Base-by-base conservation (phyloP, 352 stramenopile genomes). In the Phytophthora palmivora region DNA sequence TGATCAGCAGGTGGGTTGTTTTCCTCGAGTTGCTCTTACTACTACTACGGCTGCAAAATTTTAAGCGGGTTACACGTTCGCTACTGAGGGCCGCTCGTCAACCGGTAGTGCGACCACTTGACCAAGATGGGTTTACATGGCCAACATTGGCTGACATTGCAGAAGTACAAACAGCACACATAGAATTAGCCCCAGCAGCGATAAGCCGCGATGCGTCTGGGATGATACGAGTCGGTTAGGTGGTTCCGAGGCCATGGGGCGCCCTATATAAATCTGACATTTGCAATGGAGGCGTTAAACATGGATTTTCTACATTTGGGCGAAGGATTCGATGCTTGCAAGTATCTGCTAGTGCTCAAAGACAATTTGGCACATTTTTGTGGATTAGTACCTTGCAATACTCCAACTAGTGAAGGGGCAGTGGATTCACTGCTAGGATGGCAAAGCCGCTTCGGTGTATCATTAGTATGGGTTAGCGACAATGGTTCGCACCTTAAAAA, bases 281-380 rank as follows among this genome's bases (percentile, higher is more conserved):
- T 33, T 37, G 49, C 22, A 58, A 57, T 16, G 36, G 12, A 57
- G 37, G n/a, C n/a, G n/a, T n/a, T n/a, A n/a, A n/a, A n/a, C n/a
- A n/a, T n/a, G n/a, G 41, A 47, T 12, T 47, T 21, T 11, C 22
- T 47, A 0, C 19, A 19, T 4, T 19, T 47, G 10, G 19, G 18
- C 3, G 21, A 32, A 7, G 30, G 22, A 21, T 47, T 21, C 6
- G 11, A 12, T 18, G 5, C 6, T 21, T 21, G 4, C 22, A 47
- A 47, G 21, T 32, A 33, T 12, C 4, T 47, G n/a, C 21, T 34
- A 2, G 21, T 33, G 9, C 3, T 47, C 2, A 33, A 33, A 12
- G 41, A 33, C 41, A 10, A 34, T n/a, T 21, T 21, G 3, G 7
- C 4, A 2, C 41, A 33, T n/a, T 47, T 19, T 19, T 47, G 41